These are phyloP conservation scores for Gaeumannomyces sp. DNA, from an alignment of 2,329 filamentous ascomycete species.

Conservation along the genomic window DNA sequence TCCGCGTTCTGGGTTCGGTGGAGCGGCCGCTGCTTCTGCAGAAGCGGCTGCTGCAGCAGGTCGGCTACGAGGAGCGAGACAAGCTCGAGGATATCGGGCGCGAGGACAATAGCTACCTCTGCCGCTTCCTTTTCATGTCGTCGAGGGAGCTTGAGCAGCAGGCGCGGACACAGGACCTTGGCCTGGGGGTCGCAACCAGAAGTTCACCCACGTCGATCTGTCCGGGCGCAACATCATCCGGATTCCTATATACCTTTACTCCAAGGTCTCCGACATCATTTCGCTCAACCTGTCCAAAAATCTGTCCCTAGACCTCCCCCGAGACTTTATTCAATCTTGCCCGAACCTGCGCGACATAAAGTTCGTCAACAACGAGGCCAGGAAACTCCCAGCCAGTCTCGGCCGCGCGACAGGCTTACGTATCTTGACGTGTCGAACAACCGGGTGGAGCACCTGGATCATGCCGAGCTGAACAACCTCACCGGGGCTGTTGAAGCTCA, in stretches of 20 bases:
- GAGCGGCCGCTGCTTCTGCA: slow-evolving; percentile 89
- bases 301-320: slow-evolving; percentile 83
- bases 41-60: slow-evolving; percentile 82
- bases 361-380: slow-evolving; percentile 89
- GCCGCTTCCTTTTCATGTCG: slow-evolving; percentile 90
- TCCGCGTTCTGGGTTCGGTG: slow-evolving; percentile 67
- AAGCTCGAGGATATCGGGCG: slow-evolving; percentile 87
- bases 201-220: slow-evolving; percentile 91
- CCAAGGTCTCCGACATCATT: slow-evolving; percentile 86
- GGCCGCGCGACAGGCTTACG: slow-evolving; percentile 74
- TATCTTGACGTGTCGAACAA: slow-evolving; percentile 96
- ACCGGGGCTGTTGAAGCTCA: slow-evolving; percentile 77
- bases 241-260: slow-evolving; percentile 90
- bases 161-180: slow-evolving; percentile 69
- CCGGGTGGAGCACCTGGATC: slow-evolving; percentile 76
- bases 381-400: slow-evolving; percentile 77
- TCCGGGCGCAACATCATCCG: slow-evolving; percentile 85
- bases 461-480: slow-evolving; percentile 72
- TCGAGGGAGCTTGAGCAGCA: slow-evolving; percentile 79
- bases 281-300: slow-evolving; percentile 92
- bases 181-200: slow-evolving; percentile 71
- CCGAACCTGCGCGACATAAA: slow-evolving; percentile 90
- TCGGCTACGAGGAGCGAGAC: slow-evolving; percentile 83
- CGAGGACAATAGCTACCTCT: slow-evolving; percentile 96
- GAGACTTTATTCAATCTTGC: slow-evolving; percentile 94